These are phyloP conservation scores for Suhomyces maxii DNA, from an alignment of 1,139 yeast species.

Conservation along the genomic window DNA sequence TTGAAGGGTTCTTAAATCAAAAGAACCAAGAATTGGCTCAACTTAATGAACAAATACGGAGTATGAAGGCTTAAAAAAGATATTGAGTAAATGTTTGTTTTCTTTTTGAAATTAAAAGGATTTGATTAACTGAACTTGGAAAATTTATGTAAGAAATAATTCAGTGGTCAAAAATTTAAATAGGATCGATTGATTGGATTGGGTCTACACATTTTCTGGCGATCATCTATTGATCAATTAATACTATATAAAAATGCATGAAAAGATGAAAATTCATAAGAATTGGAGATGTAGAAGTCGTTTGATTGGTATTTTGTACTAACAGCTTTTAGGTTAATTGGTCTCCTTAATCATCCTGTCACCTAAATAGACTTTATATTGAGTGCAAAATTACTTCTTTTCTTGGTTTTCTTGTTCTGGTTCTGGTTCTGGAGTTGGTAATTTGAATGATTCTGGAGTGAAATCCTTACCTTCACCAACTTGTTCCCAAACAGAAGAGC, in stretches of 20 bases:
- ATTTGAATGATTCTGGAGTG: constrained; percentile 77
- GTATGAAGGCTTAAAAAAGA: constrained; percentile 1
- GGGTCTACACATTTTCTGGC: constrained; percentile 2
- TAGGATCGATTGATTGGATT: constrained; percentile 30
- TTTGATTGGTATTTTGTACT: background rate
- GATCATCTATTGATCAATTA: constrained; percentile 9
- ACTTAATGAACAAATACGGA: constrained; percentile 29
- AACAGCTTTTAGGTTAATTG: background rate
- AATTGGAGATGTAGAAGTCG: background rate
- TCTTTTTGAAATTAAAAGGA: constrained; percentile 38
- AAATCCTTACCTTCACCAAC: constrained; percentile 85
- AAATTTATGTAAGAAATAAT: constrained; percentile 55
- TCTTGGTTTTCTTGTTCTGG: constrained; percentile 42
- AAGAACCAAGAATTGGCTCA: constrained; percentile 53
- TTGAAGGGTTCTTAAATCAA: constrained; percentile 54
- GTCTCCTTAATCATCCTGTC: background rate
- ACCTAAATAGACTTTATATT: background rate
- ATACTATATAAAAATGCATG: constrained; percentile 14
- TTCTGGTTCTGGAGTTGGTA: constrained; percentile 82
- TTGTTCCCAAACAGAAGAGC: constrained; percentile 89
- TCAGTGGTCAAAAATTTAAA: constrained; percentile 53
- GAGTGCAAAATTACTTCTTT: constrained; percentile 12
- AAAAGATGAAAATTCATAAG: constrained; percentile 7
- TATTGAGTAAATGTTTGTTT: background rate
- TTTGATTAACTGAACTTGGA: constrained; percentile 65